Base-by-base conservation (phyloP, 1,284 basidiomycete species). In the Puccinia hordei region DNA sequence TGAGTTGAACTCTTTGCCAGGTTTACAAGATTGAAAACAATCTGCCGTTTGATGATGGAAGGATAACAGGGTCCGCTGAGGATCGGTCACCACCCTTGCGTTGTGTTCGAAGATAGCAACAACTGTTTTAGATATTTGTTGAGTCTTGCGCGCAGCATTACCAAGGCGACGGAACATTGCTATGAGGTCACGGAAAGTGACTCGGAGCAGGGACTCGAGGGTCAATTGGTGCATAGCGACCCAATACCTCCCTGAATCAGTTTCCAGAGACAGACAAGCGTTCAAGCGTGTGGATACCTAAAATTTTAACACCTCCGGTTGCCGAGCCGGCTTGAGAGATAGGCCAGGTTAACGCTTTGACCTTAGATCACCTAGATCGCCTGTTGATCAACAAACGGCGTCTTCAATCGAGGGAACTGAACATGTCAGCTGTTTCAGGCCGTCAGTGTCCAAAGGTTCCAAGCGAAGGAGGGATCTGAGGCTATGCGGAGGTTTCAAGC, bases 81-180 rank as follows among this genome's bases (percentile, higher is more conserved):
- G 4, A 33, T 61, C 15, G 30, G 57, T 61, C 59, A 30, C 33
- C 22, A 63, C 59, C 59, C 59, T 63, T 1, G 59, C 59, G 59
- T 38, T 38, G 33, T 38, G 19, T 35, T 38, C 59, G n/a, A 63
- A 63, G 59, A 38, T 63, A 38, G 59, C 59, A 63, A 63, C 59
- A 12, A 17, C 59, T 63, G 13, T 59, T 15, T 59, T 59, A 6
- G 57, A 59, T n/a, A 27, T 33, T 59, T 33, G 59, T 63, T 19
- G 5, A n/a, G 22, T 22, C 27, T 59, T 33, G 1, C 24, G 57
- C 15, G 33, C 30, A 63, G 17, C 17, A 9, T 33, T 17, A 24
- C 10, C n/a, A 63, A 15, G 30, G 33, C 22, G 17, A 22, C 38
- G 33, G 17, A 33, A 33, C 33, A 30, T 17, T 33, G 59, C 59